These are phyloP conservation scores for Rhodotorula sp. DNA, from an alignment of 1,284 basidiomycete genomes.

Conservation along the genomic window DNA sequence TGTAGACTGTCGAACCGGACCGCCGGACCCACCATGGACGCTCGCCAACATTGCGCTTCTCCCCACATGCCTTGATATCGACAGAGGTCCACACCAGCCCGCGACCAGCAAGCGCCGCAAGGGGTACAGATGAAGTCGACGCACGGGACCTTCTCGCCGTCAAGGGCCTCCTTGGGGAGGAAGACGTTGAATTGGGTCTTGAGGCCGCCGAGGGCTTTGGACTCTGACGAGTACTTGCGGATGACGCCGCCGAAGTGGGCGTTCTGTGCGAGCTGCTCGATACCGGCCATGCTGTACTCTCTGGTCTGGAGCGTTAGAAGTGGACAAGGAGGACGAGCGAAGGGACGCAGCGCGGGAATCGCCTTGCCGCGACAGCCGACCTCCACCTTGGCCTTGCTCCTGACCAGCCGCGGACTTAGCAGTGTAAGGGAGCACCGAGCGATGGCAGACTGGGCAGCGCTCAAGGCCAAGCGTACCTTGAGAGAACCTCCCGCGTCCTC, in stretches of 20 bases:
- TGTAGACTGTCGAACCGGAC: background rate
- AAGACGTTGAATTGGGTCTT: conserved; percentile 86
- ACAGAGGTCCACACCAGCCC: background rate
- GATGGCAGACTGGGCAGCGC: conserved; percentile 6
- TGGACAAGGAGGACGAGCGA: background rate
- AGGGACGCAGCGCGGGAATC: background rate
- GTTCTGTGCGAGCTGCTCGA: conserved; percentile 72
- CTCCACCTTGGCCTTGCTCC: too few relatives aligned
- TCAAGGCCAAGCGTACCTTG: background rate
- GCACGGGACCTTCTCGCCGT: conserved; percentile 56
- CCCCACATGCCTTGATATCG: background rate
- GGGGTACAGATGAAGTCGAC: background rate
- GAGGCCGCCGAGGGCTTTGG: conserved; percentile 73
- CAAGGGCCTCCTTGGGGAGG: conserved; percentile 66
- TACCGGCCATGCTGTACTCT: conserved; percentile 30
- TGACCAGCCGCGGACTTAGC: too few relatives aligned
- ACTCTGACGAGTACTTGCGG: conserved; percentile 83
- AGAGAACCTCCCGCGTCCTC: background rate
- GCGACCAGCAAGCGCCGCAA: background rate
- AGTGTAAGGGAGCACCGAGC: too few relatives aligned
- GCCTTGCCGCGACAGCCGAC: background rate
- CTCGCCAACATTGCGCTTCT: background rate
- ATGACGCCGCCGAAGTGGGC: conserved; percentile 76
- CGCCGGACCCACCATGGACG: background rate
- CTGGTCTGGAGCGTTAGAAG: background rate